Conservation (phyloP, 768 basidiomycete species). For the Amanita inopinata region DNA sequence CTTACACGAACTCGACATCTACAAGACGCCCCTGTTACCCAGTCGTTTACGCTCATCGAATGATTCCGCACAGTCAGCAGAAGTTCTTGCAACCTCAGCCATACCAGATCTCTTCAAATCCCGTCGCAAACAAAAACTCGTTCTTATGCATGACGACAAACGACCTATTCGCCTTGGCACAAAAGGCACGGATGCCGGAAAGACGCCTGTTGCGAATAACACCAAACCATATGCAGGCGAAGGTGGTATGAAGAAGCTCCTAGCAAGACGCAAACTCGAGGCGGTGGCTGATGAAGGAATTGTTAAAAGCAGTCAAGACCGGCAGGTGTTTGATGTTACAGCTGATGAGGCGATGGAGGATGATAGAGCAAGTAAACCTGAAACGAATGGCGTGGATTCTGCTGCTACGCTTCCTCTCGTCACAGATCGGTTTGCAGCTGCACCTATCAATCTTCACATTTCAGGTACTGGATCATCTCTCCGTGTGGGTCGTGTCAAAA, state of each 20-base stretch:
- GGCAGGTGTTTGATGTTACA: neutral
- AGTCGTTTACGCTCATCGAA: slow-evolving; percentile 39
- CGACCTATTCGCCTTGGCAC: slow-evolving; percentile 36
- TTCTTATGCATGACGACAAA: slow-evolving; percentile 56
- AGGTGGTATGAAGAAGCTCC: slow-evolving; percentile 69
- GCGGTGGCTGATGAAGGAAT: slow-evolving; percentile 36
- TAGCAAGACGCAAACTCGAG: slow-evolving; percentile 53
- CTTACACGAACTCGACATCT: slow-evolving; percentile 64
- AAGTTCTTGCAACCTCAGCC: slow-evolving; percentile 26
- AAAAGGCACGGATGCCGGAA: slow-evolving; percentile 27
- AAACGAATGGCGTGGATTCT: slow-evolving; percentile 11
- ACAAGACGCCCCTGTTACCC: slow-evolving; percentile 71
- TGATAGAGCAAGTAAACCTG: slow-evolving; percentile 19
- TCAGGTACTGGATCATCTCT: slow-evolving; percentile 38
- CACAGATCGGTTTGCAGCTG: slow-evolving; percentile 25
- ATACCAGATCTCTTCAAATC: slow-evolving; percentile 59
- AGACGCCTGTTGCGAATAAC: slow-evolving; percentile 34
- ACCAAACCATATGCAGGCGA: slow-evolving; percentile 74
- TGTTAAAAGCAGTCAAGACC: too few relatives aligned
- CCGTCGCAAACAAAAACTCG: slow-evolving; percentile 29
- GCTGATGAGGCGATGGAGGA: slow-evolving; percentile 12
- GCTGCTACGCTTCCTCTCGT: too few relatives aligned
- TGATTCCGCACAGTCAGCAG: slow-evolving; percentile 17
- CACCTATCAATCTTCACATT: slow-evolving; percentile 18
- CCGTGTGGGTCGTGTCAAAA: slow-evolving; percentile 55